Base-by-base conservation (phyloP, 768 basidiomycete genomes). In the Basidioascus undulatus region DNA sequence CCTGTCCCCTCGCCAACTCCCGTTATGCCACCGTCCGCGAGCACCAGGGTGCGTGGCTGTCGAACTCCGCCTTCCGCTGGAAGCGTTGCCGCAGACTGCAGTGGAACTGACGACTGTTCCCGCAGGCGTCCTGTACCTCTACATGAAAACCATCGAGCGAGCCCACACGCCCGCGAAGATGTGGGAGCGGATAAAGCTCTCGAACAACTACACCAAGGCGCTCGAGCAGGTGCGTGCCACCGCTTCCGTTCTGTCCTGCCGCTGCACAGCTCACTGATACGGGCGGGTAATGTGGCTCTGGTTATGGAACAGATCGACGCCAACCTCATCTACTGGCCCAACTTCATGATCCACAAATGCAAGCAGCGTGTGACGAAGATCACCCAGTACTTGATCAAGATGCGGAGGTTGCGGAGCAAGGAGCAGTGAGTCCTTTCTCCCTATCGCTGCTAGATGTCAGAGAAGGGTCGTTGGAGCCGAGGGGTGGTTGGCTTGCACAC, bases 321-420 rank as follows among this genome's bases (percentile, higher is more conserved):
- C 40, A 83, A 96, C 54, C 69, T 96, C 45, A 68, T 84, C n/a
- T 83, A 94, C 57, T 96, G 92, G 92, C 89, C 92, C 4, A 86
- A 86, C 52, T 96, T 89, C 58, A 74, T 73, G 25, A 78, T 86
- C 40, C 92, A 94, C 65, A 96, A 94, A 62, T 96, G 92, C 70
- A 98, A 98, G 66, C 92, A 98, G 61, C 73, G 92, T 34, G 68
- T 94, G 24, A 98, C 92, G 10, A 98, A 96, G 64, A 94, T 98
- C 51, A 96, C 89, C 0, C 92, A 98, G 57, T 96, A 94, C 55
- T 71, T 98, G 48, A 94, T 96, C 59, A 87, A 92, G 65, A 92
- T 96, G 87, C 70, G 89, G 44, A 73, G 80, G 32, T 60, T 89
- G 46, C 51, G 48, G 36, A 47, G 45, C 31, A 46, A 52, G 44